Base-by-base conservation (phyloP, 257 asterid species). In the Lycium ferocissimum region DNA sequence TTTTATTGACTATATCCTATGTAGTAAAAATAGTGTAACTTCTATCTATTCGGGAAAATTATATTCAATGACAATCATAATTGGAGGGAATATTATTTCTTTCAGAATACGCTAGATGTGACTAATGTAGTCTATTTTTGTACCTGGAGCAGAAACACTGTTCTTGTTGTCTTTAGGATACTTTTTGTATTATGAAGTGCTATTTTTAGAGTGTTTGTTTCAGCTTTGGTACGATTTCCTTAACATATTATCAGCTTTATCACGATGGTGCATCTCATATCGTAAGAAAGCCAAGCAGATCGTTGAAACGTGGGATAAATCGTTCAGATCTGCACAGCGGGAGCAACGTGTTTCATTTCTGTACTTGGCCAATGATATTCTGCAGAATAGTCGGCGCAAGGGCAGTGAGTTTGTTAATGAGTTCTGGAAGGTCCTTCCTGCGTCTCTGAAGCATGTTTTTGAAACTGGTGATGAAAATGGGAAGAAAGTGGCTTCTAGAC, bases 371-470 rank as follows among this genome's bases (percentile, higher is more conserved):
- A 97, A 97, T 90, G 99, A 97, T 82, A 93, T 95, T 87, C 92
- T 97, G 89, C 99, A 97, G 90, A 97, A 94, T 69, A 97, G 99
- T 89, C 90, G 99, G 91, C 97, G 99, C 82, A 94, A 90, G 86
- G 99, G 99, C 81, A 95, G 93, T 83, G 99, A 97, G 86, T 97
- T 91, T 89, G 98, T 97, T 84, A 97, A 93, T 87, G 99, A 97
- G 86, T 97, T 93, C 87, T 97, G 98, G 99, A 97, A 95, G 91
- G 95, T 93, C 89, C 97, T 97, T 81, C 98, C 98, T 9, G 83
- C 90, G 38, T 89, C 94, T 78, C 92, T 97, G 84, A 97, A 95
- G 92, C 84, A 69, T 84, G 94, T 89, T 57, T 88, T 84, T 90
- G 97, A 90, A 51, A 89, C 89, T 80, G 95, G 95, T 84, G 89